Percentiles rank a stretch among this genome's conserved stretches.
Evolutionary conservation across 2,329 filamentous ascomycete genomes (phyloP).

Genomic region (Colletotrichum paranaense): DNA sequence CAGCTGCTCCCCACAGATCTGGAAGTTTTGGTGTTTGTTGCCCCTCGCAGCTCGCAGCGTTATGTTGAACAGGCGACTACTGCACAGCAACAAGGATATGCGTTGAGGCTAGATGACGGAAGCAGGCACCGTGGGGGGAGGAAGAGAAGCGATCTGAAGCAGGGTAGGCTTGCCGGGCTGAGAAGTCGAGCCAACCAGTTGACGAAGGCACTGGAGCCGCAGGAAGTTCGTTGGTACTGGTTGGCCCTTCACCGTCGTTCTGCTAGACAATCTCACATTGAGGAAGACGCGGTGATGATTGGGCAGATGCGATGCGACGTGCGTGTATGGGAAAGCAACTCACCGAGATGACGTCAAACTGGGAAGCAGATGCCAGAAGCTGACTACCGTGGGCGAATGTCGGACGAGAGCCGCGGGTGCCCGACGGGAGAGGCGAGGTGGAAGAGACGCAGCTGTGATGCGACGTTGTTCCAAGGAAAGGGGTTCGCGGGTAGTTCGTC

Average conservation of each 20-base stretch:
- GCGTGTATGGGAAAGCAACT: conserved; percentile 4
- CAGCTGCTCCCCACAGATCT: neutral
- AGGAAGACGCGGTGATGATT: conserved; percentile 18
- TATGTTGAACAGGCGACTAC: conserved; percentile 25
- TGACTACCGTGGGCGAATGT: conserved; percentile 6
- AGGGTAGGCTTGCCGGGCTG: neutral
- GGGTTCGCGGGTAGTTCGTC: conserved; percentile 1
- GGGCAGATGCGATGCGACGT: conserved; percentile 9
- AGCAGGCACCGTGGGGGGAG: conserved; percentile 16
- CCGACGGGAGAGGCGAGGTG: neutral
- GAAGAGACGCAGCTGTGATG: conserved; percentile 6
- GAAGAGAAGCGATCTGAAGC: conserved; percentile 13
- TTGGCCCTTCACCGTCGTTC: conserved; percentile 24
- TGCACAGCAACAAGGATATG: conserved; percentile 15
- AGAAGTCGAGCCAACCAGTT: conserved; percentile 18
- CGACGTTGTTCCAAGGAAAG: conserved; percentile 2
- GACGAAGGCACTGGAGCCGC: neutral
- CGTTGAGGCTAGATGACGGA: conserved; percentile 27
- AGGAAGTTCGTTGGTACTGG: neutral
- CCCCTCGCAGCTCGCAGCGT: neutral
- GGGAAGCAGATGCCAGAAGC: neutral
- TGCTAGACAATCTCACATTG: neutral
- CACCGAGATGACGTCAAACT: conserved; percentile 35
- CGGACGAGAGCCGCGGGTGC: conserved; percentile 1
- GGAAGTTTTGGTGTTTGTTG: neutral